Conservation (phyloP, 768 basidiomycete species). For the Mycena rosella region DNA sequence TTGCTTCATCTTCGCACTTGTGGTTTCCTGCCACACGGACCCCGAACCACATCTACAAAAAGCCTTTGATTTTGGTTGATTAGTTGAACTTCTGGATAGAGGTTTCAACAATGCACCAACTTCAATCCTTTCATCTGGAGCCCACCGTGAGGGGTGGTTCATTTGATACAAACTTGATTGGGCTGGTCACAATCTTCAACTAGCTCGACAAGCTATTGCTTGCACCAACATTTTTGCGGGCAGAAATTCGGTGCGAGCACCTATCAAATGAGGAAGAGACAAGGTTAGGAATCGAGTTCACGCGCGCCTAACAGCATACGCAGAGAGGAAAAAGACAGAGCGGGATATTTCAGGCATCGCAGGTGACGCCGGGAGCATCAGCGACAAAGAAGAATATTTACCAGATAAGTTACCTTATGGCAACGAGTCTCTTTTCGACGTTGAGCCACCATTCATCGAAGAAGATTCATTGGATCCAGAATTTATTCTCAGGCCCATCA, state of each 20-base stretch:
- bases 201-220: not conserved
- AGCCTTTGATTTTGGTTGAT: too few species aligned
- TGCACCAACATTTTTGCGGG: slow-evolving; percentile 1
- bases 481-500: not conserved
- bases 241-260: not conserved
- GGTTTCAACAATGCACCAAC: too few species aligned
- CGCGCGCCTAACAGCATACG: not conserved
- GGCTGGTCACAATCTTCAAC: slow-evolving; percentile 12
- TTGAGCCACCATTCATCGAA: not conserved
- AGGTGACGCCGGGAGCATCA: slow-evolving; percentile 2
- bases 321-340: not conserved
- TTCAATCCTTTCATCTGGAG: slow-evolving; percentile 30
- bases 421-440: not conserved
- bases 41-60: not conserved
- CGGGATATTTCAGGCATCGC: slow-evolving; percentile 4
- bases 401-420: not conserved
- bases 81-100: too few species aligned
- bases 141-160: slow-evolving; percentile 32
- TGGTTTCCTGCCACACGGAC: too few species aligned
- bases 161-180: slow-evolving; percentile 12
- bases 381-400: not conserved
- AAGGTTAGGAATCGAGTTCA: not conserved
- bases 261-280: not conserved
- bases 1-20: not conserved
- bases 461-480: not conserved